Evolutionary conservation across 2,329 filamentous ascomycete species (phyloP).

Genomic region (Cladorrhinum sp.): DNA sequence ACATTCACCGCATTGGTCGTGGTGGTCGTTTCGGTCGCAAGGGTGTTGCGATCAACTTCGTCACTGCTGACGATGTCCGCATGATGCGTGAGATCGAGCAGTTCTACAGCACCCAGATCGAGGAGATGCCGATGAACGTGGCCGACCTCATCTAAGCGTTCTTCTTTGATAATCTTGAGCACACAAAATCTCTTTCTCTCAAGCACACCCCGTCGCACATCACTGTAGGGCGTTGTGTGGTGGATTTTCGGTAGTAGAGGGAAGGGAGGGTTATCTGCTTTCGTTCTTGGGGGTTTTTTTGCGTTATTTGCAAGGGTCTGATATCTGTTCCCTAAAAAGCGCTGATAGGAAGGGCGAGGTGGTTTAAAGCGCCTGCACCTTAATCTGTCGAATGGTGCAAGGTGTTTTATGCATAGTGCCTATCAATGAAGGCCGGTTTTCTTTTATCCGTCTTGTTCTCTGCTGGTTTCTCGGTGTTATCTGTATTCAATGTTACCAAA

Average conservation of each 20-base stretch:
- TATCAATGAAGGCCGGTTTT: slow-evolving; percentile 28
- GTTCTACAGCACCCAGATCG: slow-evolving; percentile 99
- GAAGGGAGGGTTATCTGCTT: slow-evolving; percentile 18
- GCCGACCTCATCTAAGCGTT: slow-evolving; percentile 66
- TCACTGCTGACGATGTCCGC: slow-evolving; percentile 96
- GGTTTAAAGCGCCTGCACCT: slow-evolving; percentile 24
- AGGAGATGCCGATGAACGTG: slow-evolving; percentile 99
- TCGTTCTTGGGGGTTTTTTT: slow-evolving; percentile 21
- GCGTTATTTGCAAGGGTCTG: slow-evolving; percentile 17
- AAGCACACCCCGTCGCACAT: slow-evolving; percentile 23
- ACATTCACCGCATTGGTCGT: slow-evolving; percentile 99
- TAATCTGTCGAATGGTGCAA: slow-evolving; percentile 29
- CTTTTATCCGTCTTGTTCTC: slow-evolving; percentile 22
- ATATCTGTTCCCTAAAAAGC: slow-evolving; percentile 29
- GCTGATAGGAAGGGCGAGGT: slow-evolving; percentile 17
- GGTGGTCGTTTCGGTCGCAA: slow-evolving; percentile 99
- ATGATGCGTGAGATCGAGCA: slow-evolving; percentile 99
- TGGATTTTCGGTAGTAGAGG: slow-evolving; percentile 22
- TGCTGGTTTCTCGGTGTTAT: slow-evolving; percentile 24
- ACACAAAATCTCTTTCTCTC: slow-evolving; percentile 23
- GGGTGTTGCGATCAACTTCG: slow-evolving; percentile 99
- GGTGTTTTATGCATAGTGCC: slow-evolving; percentile 22
- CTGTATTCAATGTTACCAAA: slow-evolving; percentile 29
- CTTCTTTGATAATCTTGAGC: slow-evolving; percentile 1
- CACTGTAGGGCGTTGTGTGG: slow-evolving; percentile 23